Conservation (phyloP, 2,329 filamentous ascomycete species). For the Emericellopsis atlantica region DNA sequence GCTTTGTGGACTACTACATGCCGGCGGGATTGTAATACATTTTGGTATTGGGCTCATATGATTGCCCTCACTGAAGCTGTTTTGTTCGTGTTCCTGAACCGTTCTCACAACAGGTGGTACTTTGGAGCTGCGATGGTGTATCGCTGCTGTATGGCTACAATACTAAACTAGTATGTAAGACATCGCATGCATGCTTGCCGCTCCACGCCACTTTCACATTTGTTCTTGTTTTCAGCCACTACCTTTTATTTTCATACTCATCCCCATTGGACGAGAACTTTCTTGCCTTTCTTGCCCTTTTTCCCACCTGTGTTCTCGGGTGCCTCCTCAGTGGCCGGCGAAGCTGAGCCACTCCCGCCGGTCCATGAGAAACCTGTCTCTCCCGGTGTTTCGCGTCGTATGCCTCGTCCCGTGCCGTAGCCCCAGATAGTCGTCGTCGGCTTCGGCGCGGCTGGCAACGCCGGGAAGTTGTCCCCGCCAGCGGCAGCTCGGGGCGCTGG, state of each 20-base stretch:
- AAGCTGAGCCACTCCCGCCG: constrained; percentile 7
- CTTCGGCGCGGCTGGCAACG: constrained; percentile 67
- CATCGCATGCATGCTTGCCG: neutral
- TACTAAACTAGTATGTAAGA: too few relatives aligned
- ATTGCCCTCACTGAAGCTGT: too few relatives aligned
- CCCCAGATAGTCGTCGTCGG: constrained; percentile 49
- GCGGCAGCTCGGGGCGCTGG: constrained; percentile 29
- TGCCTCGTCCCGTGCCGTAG: constrained; percentile 39
- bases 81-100: too few relatives aligned
- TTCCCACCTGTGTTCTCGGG: constrained; percentile 22
- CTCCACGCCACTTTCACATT: neutral
- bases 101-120: too few relatives aligned
- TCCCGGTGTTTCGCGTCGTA: constrained; percentile 34
- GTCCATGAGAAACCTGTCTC: constrained; percentile 44
- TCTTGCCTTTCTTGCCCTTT: constrained; percentile 48
- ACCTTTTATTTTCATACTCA: too few relatives aligned
- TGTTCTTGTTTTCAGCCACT: too few relatives aligned
- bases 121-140: too few relatives aligned
- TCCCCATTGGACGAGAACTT: constrained; percentile 50
- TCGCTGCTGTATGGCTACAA: too few relatives aligned
- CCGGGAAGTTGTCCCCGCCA: constrained; percentile 64
- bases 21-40: constrained; percentile 22
- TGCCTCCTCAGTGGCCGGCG: constrained; percentile 11
- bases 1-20: constrained; percentile 62
- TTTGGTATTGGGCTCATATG: neutral